Evolutionary conservation across 495 filamentous ascomycete genomes (phyloP), one percentile per base, ranked within the genome.

Genomic region (Glarea lozoyensis): DNA sequence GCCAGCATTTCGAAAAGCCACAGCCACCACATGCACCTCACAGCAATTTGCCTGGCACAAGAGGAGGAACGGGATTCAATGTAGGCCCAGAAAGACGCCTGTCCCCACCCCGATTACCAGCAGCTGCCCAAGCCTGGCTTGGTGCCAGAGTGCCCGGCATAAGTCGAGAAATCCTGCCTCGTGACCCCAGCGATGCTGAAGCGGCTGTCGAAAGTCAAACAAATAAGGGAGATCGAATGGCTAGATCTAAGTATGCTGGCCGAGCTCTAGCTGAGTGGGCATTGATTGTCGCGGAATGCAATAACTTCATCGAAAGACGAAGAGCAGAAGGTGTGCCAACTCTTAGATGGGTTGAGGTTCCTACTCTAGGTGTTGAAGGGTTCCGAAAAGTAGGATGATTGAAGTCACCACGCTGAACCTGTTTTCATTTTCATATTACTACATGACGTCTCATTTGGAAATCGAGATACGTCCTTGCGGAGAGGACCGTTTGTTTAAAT

Each of bases 241-340:
- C 25, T 13, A 39, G 40, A 24, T 37, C 68, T 44, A 86, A 80
- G 48, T 97, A 98, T 60, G 69, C 79, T 5, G 92, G 92, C 2
- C 76, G 90, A 34, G 88, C 92, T 1, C 70, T 98, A 38, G 88
- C 90, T 1, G 92, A 98, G 61, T 98, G 92, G 92, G 68, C 78
- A 11, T 62, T 86, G 16, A 75, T 96, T 25, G 80, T 96, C 6
- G 70, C 72, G 18, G 92, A 98, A 60, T 89, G 82, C 63, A 88
- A 97, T 57, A 86, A 79, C 55, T 98, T 98, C 61, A 85, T 90
- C 35, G 86, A 94, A 21, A 73, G 90, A 20, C 73, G 92, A 44
- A 82, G 80, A 47, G 79, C 79, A 29, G 92, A 98, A 61, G 92
- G 92, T 35, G 83, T 94, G 11, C 78, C 86, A 7, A 65, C 63